These are phyloP conservation scores for Wickerhamomyces canadensis DNA, from an alignment of 805 yeast genomes.

Conservation along the genomic window DNA sequence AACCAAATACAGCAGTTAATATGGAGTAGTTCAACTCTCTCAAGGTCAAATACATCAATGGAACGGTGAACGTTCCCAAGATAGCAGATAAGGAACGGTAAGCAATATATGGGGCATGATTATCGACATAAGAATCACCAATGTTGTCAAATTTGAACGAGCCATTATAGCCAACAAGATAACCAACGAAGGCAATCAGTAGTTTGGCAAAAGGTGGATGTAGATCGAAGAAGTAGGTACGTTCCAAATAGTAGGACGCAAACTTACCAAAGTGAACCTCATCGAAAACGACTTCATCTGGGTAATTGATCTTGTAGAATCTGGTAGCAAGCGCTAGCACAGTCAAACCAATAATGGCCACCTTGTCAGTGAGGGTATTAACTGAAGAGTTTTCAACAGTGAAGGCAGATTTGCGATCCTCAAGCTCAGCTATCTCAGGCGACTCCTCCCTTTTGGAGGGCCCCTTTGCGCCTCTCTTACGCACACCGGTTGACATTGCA, in stretches of 20 bases:
- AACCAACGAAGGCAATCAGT: constrained; percentile 86
- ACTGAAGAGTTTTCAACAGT: neutral
- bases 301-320: constrained; percentile 56
- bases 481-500: constrained; percentile 3
- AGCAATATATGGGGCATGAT: constrained; percentile 83
- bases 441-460: constrained; percentile 1
- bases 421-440: neutral
- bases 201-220: constrained; percentile 98
- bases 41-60: constrained; percentile 77
- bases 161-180: constrained; percentile 88
- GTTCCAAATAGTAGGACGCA: constrained; percentile 78
- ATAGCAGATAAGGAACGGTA: constrained; percentile 74
- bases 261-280: constrained; percentile 86
- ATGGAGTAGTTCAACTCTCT: constrained; percentile 80
- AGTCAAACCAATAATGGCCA: constrained; percentile 58
- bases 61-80: constrained; percentile 79
- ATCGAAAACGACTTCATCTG: constrained; percentile 77
- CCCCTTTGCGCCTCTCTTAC: constrained; percentile 8
- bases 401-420: constrained; percentile 1
- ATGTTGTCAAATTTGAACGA: constrained; percentile 83
- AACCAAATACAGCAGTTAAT: constrained; percentile 71
- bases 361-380: constrained; percentile 23
- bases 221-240: constrained; percentile 91
- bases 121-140: constrained; percentile 73
- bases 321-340: constrained; percentile 59